These are phyloP conservation scores for Rhododendron henanense DNA, from an alignment of 148 eudicot species.

Conservation along the genomic window DNA sequence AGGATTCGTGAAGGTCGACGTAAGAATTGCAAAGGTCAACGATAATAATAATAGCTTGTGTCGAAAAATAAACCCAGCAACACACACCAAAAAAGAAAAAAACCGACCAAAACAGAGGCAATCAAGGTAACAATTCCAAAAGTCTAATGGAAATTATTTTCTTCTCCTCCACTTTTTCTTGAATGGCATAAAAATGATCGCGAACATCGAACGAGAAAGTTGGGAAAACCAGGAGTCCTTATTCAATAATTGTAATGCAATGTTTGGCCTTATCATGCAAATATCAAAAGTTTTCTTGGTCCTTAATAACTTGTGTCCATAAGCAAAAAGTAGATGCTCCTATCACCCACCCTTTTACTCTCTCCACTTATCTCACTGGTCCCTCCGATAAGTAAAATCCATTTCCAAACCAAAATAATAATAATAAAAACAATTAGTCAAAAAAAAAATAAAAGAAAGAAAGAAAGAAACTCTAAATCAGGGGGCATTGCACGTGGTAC, in stretches of 20 bases:
- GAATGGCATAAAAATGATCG: not conserved
- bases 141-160: not conserved
- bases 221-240: not conserved
- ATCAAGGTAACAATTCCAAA: not conserved
- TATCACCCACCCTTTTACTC: not conserved
- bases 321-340: conserved; percentile 13
- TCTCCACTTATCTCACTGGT: not conserved
- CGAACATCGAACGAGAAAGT: not conserved
- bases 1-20: not conserved
- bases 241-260: not conserved
- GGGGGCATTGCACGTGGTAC: conserved; percentile 10
- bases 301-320: not conserved
- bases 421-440: not conserved
- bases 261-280: conserved; percentile 34
- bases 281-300: not conserved
- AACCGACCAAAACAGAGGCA: not conserved
- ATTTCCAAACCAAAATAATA: not conserved
- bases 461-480: not conserved
- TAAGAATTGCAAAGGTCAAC: not conserved
- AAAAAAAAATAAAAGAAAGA: not conserved
- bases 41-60: not conserved
- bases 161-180: not conserved
- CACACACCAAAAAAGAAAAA: not conserved
- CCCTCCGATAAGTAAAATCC: not conserved
- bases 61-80: not conserved